Evolutionary conservation across 371 early-diverging fungal species (phyloP), one percentile per base, ranked within the genome.

Genomic region (Actinomortierella ambigua): DNA sequence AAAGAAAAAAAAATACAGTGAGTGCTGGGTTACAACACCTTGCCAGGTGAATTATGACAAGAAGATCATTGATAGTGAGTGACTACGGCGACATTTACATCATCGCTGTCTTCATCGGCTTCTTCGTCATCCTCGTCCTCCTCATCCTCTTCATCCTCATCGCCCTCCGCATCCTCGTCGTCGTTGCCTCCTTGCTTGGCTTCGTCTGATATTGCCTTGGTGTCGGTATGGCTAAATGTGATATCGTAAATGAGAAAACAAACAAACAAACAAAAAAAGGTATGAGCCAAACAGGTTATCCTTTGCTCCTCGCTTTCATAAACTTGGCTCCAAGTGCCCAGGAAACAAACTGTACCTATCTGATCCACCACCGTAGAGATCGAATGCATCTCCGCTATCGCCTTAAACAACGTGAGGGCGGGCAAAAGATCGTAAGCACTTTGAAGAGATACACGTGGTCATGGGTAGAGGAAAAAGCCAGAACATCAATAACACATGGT

Each of bases 101-200:
- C 81, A 26, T 84, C 84, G 49, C 81, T 81, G 7, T 79, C 80
- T 17, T 76, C 69, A 11, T 81, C 78, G 1, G 70, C 68, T n/a
- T 78, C 77, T 11, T 34, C 34, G 34, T 34, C 34, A 11, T 34
- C 34, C 11, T 34, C 63, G 27, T 73, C 73, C 3, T 68, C 68
- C 41, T 69, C 34, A 6, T 34, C 34, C 11, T 34, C 34, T 34
- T 34, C 34, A 6, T 34, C 34, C 34, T 34, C 34, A 34, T 34
- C 34, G 34, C 34, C 34, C 11, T 34, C 34, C 34, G 11, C 4
- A n/a, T 57, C 66, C 1, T 64, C 61, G 13, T 59, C 59, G 2
- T 62, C 69, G 6, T 51, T 55, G 0, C 54, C 65, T 7, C 65
- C 73, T 20, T 77, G 67, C 14, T 81, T 65, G 22, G 76, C 78